Evolutionary conservation across 805 yeast genomes (phyloP), one percentile per base, ranked within the genome.

Genomic region (Pichia membranifaciens): DNA sequence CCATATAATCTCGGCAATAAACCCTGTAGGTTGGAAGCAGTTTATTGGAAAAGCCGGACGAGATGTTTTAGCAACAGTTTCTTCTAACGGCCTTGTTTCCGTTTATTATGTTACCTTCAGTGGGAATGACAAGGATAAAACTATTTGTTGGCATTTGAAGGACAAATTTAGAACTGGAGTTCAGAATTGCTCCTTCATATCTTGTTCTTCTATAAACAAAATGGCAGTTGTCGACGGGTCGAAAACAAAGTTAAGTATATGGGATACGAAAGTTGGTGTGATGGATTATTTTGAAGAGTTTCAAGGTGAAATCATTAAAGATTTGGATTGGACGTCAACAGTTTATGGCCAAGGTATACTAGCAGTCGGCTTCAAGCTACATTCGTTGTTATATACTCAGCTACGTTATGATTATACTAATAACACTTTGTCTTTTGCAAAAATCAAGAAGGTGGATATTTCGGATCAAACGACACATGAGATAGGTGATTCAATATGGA

Each of bases 401-500:
- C 67, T 87, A 51, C 74, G 97, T 48, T 88, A 84, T 61, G 97
- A 90, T 59, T 91, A 90, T 60, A 88, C 96, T 1, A 87, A 87
- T 57, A 72, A 74, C 20, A 73, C 81, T 0, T 91, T 96, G 2
- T 74, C 91, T 1, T 90, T 85, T 73, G 77, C 84, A 0, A 81
- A 86, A 0, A 77, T 90, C 48, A 83, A 87, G 57, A 76, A 77
- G 50, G 76, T 88, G 37, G 89, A 84, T 56, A 78, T 90, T 3
- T 71, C 79, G 1, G 73, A 73, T 31, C 85, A 76, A 57, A 89
- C 96, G 0, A 70, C 86, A 0, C 96, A 89, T 60, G 72, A 71
- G 15, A 88, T 90, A 50, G 96, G 96, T 7, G 97, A 90, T 61
- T 84, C 95, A 15, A 72, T 84, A 13, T 91, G 97, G 97, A 69